These are phyloP conservation scores for Kluyveromyces nonfermentans DNA, from an alignment of 805 yeast species.

Conservation along the genomic window DNA sequence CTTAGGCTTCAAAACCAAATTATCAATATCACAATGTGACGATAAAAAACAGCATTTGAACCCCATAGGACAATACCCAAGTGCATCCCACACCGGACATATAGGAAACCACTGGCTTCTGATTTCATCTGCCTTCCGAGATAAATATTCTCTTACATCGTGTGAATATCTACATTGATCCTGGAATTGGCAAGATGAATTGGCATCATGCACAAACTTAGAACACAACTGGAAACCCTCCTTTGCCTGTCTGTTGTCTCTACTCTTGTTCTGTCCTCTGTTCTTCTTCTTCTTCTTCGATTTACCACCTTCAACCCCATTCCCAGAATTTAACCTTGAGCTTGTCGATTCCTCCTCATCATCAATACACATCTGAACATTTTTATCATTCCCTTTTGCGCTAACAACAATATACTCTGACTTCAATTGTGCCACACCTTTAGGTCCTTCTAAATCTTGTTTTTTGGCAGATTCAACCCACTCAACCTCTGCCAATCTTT, in stretches of 20 bases:
- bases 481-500: slow-evolving; percentile 18
- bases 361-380: slow-evolving; percentile 29
- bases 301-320: slow-evolving; percentile 35
- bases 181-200: slow-evolving; percentile 50
- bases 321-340: slow-evolving; percentile 23
- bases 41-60: slow-evolving; percentile 85
- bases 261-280: slow-evolving; percentile 76
- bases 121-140: slow-evolving; percentile 59
- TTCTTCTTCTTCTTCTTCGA: slow-evolving; percentile 39
- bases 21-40: slow-evolving; percentile 50
- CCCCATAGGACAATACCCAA: slow-evolving; percentile 91
- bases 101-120: slow-evolving; percentile 36
- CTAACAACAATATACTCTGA: slow-evolving; percentile 48
- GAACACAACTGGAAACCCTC: slow-evolving; percentile 62
- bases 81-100: slow-evolving; percentile 75
- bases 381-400: slow-evolving; percentile 12
- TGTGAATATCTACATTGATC: slow-evolving; percentile 74
- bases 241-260: slow-evolving; percentile 62
- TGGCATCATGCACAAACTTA: slow-evolving; percentile 46
- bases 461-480: slow-evolving; percentile 12
- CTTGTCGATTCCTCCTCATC: slow-evolving; percentile 38
- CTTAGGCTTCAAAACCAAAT: slow-evolving; percentile 31
- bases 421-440: slow-evolving; percentile 72
- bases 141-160: slow-evolving; percentile 56
- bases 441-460: slow-evolving; percentile 23